Evolutionary conservation across 2,329 filamentous ascomycete species (phyloP).

Genomic region (Penicillium carneum): DNA sequence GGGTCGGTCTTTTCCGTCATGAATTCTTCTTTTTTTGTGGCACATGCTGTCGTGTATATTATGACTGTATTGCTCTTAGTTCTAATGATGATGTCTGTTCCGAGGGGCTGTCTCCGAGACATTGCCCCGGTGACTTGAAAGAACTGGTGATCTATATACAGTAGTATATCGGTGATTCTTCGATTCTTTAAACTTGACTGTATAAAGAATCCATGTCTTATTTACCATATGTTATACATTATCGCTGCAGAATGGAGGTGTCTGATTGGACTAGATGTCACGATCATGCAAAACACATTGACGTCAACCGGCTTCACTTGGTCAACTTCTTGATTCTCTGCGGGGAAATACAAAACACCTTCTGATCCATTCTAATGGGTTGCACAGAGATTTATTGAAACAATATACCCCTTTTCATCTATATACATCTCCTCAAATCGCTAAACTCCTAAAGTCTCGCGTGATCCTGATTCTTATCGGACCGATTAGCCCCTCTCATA

Average conservation of each 20-base stretch:
- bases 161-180: neutral
- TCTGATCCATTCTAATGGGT: neutral
- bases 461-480: conserved; percentile 6
- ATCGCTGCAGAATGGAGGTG: neutral
- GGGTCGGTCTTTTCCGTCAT: conserved; percentile 19
- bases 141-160: neutral
- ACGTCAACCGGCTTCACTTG: conserved; percentile 11
- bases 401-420: neutral
- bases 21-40: conserved; percentile 23
- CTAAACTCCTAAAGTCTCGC: neutral
- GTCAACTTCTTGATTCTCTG: conserved; percentile 10
- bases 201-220: neutral
- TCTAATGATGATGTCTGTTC: conserved; percentile 38
- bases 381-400: conserved; percentile 10
- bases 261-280: conserved; percentile 4
- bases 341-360: conserved; percentile 8
- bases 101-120: conserved; percentile 21
- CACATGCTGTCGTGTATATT: conserved; percentile 35
- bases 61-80: conserved; percentile 33
- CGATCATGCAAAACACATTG: conserved; percentile 11
- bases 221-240: neutral
- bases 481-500: conserved; percentile 2
- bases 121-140: conserved; percentile 15
- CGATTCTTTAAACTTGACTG: neutral
- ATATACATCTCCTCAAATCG: too few species aligned